A percentile compares a stretch with the other conserved stretches of the same genome.
Evolutionary conservation across 2,329 filamentous ascomycete genomes (phyloP).

Genomic region (Chrysoporthe puriensis): DNA sequence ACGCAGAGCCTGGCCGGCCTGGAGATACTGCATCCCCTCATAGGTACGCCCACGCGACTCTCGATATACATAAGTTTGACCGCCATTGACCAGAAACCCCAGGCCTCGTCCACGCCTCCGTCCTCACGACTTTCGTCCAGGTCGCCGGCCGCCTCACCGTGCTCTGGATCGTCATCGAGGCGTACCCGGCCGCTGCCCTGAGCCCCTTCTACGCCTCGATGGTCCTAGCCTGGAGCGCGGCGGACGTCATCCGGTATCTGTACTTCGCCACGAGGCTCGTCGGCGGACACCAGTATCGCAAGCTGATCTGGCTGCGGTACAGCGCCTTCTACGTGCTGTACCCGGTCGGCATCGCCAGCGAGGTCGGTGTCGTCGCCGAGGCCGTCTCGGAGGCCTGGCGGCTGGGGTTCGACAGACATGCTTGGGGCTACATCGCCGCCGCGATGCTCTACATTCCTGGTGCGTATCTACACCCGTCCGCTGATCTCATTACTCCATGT

Average conservation of each 20-base stretch:
- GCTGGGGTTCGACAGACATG: slow-evolving; percentile 1
- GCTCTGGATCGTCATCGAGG: slow-evolving; percentile 28
- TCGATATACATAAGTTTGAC: no score
- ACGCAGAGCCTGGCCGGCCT: slow-evolving; percentile 22
- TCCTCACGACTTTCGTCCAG: slow-evolving; percentile 25
- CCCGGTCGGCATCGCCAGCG: slow-evolving; percentile 24
- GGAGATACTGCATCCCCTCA: slow-evolving; percentile 21
- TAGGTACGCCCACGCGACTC: slow-evolving; percentile 9
- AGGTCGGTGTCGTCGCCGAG: slow-evolving; percentile 19
- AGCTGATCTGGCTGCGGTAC: slow-evolving; percentile 26
- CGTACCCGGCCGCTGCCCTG: slow-evolving; percentile 17
- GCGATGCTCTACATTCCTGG: slow-evolving; percentile 24
- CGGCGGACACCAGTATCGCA: slow-evolving; percentile 26
- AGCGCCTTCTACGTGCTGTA: slow-evolving; percentile 28
- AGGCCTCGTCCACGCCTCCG: slow-evolving; percentile 27
- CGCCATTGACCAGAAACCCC: not conserved
- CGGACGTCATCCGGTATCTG: slow-evolving; percentile 23
- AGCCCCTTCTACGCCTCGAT: slow-evolving; percentile 15
- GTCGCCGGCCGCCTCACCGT: slow-evolving; percentile 25
- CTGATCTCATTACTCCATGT: not conserved
- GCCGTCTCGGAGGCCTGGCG: slow-evolving; percentile 16
- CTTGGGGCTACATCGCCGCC: slow-evolving; percentile 23
- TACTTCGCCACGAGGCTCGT: slow-evolving; percentile 27
- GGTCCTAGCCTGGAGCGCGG: slow-evolving; percentile 25
- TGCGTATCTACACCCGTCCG: not conserved